Evolutionary conservation across 2,329 filamentous ascomycete genomes (phyloP), one percentile per base, ranked within the genome.

Genomic region (Alternaria hordeiaustralica): DNA sequence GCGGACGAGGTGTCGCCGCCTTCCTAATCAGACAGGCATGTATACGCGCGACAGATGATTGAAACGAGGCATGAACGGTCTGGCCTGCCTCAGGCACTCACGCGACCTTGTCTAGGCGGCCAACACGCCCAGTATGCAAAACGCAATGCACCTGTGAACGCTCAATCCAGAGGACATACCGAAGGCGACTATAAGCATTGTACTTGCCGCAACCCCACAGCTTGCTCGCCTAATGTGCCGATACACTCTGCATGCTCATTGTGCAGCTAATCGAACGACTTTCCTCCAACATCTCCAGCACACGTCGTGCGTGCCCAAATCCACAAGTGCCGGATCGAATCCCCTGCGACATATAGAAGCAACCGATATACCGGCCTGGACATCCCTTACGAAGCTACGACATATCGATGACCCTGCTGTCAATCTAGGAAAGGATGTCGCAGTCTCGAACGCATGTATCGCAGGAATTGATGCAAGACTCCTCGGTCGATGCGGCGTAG

Each of bases 1-100:
- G 58, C 62, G 36, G 36, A 60, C 65, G 65, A 63, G 50, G 62
- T 63, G 66, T 66, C 63, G 51, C 55, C 57, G 62, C 50, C 49
- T 63, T 54, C 28, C 44, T 56, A 28, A 60, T 53, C 44, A 51
- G 57, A 41, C 21, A 13, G 44, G 30, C 46, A 41, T 28, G 50
- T 46, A 13, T 50, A 55, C 30, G 36, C 51, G 55, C 41, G 20
- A 47, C 25, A 30, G 28, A 36, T 36, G 21, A 46, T 51, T 60
- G 61, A 55, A 55, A 46, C 50, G 50, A 50, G 50, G 51, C 51
- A 51, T 63, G 36, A 49, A 30, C 36, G 41, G 44, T 18, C 45
- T 43, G 33, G 56, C 33, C 55, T 50, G 53, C 56, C 55, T 50
- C 57, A 51, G 51, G 30, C 33, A 30, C 41, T 18, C 15, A 26